Base-by-base conservation (phyloP, 1,284 basidiomycete species). In the Ceratobasidium sp. region DNA sequence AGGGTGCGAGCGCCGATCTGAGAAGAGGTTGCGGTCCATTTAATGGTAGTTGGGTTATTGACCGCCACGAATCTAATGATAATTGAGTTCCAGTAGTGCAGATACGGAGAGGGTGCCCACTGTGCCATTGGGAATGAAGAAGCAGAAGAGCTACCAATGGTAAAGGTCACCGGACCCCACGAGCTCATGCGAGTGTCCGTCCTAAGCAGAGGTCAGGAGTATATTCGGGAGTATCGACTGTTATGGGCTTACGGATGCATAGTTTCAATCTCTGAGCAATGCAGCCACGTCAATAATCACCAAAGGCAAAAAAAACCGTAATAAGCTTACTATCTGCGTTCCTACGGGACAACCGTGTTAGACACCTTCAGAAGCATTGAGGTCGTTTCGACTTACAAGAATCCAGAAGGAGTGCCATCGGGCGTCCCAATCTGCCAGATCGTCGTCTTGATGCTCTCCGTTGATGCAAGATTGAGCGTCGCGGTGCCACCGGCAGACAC, bases 341-440 rank as follows among this genome's bases (percentile, higher is more conserved):
- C 46, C 70, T 74, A 14, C 3, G 33, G 35, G 38, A 62, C 7
- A 48, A 59, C 23, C 23, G 12, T 35, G 12, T 16, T 27, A 16
- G n/a, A 7, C 18, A 46, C 23, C 27, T 14, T 27, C 4, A 4
- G 20, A 20, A 33, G 4, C 30, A 30, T 44, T 2, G 30, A 7
- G 23, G 18, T 18, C 23, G 7, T 35, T 16, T 27, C 12, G 8
- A 64, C 70, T 64, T 30, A 74, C 73, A 87, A 83, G 82, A 88
- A 86, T 82, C 86, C 88, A 33, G 83, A 80, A 7, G 87, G 87
- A 12, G 85, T 87, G 50, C 87, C 87, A 79, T 88, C 87, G n/a
- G 86, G 85, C 41, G 85, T 85, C 83, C 87, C 87, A 74, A 88
- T 87, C 54, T 84, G 84, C 87, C 88, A 88, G 57, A 88, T 86